Percentiles rank a stretch among this genome's conserved stretches.
Conservation (phyloP, 192 early-diverging fungal genomes). For the Dispira parvispora region DNA sequence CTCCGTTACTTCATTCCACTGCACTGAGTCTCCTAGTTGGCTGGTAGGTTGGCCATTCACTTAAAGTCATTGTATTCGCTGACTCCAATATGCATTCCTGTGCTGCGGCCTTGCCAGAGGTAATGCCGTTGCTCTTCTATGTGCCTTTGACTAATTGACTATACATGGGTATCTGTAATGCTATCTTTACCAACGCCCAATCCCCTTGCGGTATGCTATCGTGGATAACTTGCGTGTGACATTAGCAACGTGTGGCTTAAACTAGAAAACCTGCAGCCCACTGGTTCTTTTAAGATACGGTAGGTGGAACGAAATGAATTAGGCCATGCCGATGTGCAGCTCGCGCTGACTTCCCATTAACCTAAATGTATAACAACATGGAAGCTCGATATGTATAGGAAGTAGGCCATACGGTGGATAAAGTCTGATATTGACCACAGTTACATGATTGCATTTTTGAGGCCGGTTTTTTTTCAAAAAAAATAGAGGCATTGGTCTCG, state of each 20-base stretch:
- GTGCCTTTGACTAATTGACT: neutral
- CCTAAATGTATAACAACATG: neutral
- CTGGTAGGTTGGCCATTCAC: slow-evolving; percentile 12
- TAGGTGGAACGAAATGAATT: slow-evolving; percentile 9
- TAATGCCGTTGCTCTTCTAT: neutral
- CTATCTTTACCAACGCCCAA: too few relatives aligned
- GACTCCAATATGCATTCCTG: neutral
- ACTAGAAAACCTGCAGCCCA: slow-evolving; percentile 57
- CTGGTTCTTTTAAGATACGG: slow-evolving; percentile 63
- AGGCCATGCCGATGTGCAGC: neutral
- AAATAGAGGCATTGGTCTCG: slow-evolving; percentile 40
- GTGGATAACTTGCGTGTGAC: neutral
- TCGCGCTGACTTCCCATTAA: neutral
- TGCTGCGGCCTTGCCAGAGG: neutral
- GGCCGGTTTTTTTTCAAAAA: slow-evolving; percentile 2
- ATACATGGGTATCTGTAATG: too few relatives aligned
- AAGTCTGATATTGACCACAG: neutral
- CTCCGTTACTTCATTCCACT: slow-evolving; percentile 30
- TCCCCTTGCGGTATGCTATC: too few relatives aligned
- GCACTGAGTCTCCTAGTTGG: slow-evolving; percentile 19
- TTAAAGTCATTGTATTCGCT: neutral
- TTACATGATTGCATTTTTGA: neutral
- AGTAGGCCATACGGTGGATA: neutral
- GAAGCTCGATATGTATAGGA: neutral
- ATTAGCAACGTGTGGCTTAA: slow-evolving; percentile 54